Base-by-base conservation (phyloP, 345 rosid genomes). In the Pistacia atlantica region DNA sequence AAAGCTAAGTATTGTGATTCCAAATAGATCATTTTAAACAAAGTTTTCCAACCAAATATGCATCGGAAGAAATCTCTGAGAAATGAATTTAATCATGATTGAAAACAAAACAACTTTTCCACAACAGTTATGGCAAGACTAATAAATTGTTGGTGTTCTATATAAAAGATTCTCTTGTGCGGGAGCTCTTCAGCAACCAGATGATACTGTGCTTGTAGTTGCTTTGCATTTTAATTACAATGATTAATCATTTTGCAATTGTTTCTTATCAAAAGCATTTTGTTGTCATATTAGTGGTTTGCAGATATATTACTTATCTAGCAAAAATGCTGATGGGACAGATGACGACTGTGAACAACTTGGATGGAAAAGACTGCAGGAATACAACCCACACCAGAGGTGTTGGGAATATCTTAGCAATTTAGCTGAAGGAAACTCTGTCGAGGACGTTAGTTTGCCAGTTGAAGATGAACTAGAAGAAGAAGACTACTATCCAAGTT, bases 401-500 rank as follows among this genome's bases (percentile, higher is more conserved):
- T 81, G 92, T 77, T 92, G 99, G 99, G 86, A 91, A 77, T 89
- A 87, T 78, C 94, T 96, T 73, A 83, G 86, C 62, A 67, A 84
- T 77, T 87, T 88, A 63, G 92, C 92, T 74, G 94, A 90, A 59
- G 88, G 89, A 76, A 81, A 75, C 22, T 60, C 66, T 60, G 55
- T 52, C 69, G 72, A 78, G 65, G 90, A 85, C 38, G 82, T 81
- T 38, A 48, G 37, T 75, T 82, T 76, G 1, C 89, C 89, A 57
- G 80, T 86, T 67, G 99, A 92, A 81, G 97, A 96, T 82, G 99
- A 96, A 71, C 83, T 87, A 9, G 94, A 88, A 81, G 98, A 96
- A 69, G 93, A 90, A 80, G 97, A 93, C 83, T 93, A 90, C 67
- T 91, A 87, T 74, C 93, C 97, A 62, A 93, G 98, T 85, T 84